A percentile compares a stretch with the other conserved stretches of the same genome.
phyloP scores from a whole-genome alignment of 352 stramenopile genomes.

The Globisporangium carolinianum region DNA sequence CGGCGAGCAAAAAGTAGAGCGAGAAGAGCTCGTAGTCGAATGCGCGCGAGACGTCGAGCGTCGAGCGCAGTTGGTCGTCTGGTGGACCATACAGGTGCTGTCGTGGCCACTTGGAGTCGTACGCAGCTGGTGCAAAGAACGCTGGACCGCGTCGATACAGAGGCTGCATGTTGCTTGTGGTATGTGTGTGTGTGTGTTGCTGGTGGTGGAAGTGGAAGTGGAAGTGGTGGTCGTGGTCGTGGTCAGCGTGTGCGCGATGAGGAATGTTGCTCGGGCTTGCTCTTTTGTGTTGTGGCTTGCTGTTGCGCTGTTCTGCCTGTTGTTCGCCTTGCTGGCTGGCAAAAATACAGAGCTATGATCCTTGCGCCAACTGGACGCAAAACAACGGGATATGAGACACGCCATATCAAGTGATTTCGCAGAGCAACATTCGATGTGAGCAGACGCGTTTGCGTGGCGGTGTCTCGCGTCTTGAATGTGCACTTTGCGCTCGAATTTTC shows the following conservation, averaged over 20 bases:
- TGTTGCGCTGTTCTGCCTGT: not conserved
- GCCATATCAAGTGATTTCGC: too few species aligned
- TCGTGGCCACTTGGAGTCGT: conserved; percentile 24
- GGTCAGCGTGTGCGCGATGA: not conserved
- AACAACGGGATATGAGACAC: too few species aligned
- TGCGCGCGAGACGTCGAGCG: conserved; percentile 27
- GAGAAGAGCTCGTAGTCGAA: conserved; percentile 71
- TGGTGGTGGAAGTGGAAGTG: conserved; percentile 16
- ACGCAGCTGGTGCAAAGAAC: conserved; percentile 31
- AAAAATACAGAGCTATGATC: too few species aligned
- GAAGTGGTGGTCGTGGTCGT: not conserved
- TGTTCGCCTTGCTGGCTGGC: too few species aligned
- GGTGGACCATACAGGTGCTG: conserved; percentile 40
- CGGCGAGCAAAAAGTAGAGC: conserved; percentile 69
- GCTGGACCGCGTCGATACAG: conserved; percentile 55
- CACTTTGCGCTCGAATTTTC: too few species aligned
- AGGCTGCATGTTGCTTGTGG: conserved; percentile 19
- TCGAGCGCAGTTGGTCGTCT: conserved; percentile 23
- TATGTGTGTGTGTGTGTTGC: conserved; percentile 11
- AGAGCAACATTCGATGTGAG: too few species aligned
- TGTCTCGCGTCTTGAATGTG: too few species aligned
- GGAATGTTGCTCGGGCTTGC: too few species aligned
- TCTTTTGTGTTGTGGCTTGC: not conserved
- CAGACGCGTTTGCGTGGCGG: too few species aligned
- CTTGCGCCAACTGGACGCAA: too few species aligned